Evolutionary conservation across 495 filamentous ascomycete genomes (phyloP), one percentile per base, ranked within the genome.

Genomic region (Aspergillus kassunensis): DNA sequence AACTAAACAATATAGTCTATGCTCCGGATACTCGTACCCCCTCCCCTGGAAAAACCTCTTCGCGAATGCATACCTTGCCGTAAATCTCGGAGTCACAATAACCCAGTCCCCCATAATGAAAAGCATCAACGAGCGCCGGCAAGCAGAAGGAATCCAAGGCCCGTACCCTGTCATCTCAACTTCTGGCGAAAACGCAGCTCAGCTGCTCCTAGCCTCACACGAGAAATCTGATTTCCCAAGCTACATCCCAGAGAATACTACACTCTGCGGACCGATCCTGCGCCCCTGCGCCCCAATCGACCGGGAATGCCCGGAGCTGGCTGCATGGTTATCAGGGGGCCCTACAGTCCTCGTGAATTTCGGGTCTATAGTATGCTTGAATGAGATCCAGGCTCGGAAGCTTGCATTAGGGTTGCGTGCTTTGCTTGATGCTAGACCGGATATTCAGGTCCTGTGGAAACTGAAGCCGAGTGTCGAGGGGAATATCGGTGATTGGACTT

Each of bases 371-470:
- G 37, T 55, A 15, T 21, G 15, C 15, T 62, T 48, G 15, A 49
- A 54, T 0, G 54, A 54, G 7, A 36, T 10, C 0, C 33, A 54
- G 4, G 57, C 63, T 4, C 29, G 31, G 20, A 60, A 75, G 53
- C 61, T 74, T 57, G 71, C 70, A 0, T 30, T 51, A n/a, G 71
- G 62, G 8, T 36, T 77, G 9, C 54, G 54, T 6, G 57, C 63
- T 15, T 43, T 74, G 9, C 36, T 75, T 7, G 47, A 56, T 10
- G 19, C 24, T 30, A 49, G 27, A 19, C 46, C 50, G 27, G 42
- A 62, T 3, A 21, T 74, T 7, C 69, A 75, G 59, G 65, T 76
- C 0, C 59, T 77, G 29, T 77, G 74, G 74, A 76, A 76, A 56
- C 37, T 77, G 21, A 59, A 49, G 1, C 55, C 51, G 2, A 34